These are phyloP conservation scores for Omphalotus guepiniiformis DNA, from an alignment of 768 basidiomycete species.

Conservation along the genomic window DNA sequence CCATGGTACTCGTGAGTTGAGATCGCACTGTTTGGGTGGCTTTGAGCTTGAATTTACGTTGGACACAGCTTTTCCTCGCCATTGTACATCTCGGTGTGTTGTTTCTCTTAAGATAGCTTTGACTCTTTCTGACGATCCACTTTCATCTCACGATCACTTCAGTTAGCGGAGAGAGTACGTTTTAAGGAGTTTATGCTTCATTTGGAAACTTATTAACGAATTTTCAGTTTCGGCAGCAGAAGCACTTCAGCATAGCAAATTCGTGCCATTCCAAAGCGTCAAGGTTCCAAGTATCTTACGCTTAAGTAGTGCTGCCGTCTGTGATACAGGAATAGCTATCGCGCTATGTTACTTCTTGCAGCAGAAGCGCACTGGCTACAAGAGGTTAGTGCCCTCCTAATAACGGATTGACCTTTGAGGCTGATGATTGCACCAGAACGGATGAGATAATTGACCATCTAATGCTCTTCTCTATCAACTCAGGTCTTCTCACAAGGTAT, in stretches of 20 bases:
- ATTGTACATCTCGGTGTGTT: constrained; percentile 25
- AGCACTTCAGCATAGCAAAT: constrained; percentile 21
- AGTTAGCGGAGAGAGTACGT: constrained; percentile 28
- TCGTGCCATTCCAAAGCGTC: constrained; percentile 22
- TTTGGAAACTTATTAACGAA: neutral
- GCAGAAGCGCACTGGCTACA: constrained; percentile 29
- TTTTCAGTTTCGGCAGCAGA: constrained; percentile 24
- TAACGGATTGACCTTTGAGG: neutral
- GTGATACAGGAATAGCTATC: constrained; percentile 28
- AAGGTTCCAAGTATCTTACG: constrained; percentile 28
- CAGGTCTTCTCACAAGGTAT: constrained; percentile 28
- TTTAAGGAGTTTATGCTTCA: neutral
- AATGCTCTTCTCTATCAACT: constrained; percentile 29
- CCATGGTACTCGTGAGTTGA: constrained; percentile 19
- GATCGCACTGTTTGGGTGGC: neutral
- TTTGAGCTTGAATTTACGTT: neutral
- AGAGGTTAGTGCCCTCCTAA: constrained; percentile 17
- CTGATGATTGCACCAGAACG: constrained; percentile 14
- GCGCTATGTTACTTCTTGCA: constrained; percentile 27
- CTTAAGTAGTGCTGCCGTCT: constrained; percentile 26
- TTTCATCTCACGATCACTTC: too few relatives aligned
- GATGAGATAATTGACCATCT: constrained; percentile 31
- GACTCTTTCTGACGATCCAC: neutral
- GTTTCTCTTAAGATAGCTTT: neutral
- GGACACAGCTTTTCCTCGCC: constrained; percentile 21